A percentile compares a stretch with the other conserved stretches of the same genome.
phyloP scores from a whole-genome alignment of 495 filamentous ascomycete genomes.

The Penicillium daleae region DNA sequence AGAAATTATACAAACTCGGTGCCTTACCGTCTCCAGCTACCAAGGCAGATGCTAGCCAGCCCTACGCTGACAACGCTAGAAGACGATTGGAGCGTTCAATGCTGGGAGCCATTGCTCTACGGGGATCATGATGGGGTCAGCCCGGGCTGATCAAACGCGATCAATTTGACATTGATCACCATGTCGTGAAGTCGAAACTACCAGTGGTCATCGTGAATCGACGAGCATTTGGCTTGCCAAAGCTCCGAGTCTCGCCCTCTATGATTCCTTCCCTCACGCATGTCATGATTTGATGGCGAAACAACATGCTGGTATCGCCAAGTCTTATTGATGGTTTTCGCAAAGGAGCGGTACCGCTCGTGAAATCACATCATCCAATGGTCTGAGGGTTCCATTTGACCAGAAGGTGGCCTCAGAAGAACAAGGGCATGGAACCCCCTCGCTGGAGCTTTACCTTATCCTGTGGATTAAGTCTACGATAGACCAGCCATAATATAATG shows the following conservation, averaged over 20 bases:
- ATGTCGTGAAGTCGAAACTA: neutral
- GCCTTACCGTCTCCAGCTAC: slow-evolving; percentile 42
- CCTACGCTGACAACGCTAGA: slow-evolving; percentile 35
- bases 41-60: slow-evolving; percentile 24
- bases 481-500: neutral
- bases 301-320: neutral
- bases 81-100: slow-evolving; percentile 63
- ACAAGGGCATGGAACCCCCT: neutral
- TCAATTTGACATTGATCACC: neutral
- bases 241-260: neutral
- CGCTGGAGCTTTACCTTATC: neutral
- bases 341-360: neutral
- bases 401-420: neutral
- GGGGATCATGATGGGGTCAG: slow-evolving; percentile 52
- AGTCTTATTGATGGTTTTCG: neutral
- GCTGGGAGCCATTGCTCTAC: slow-evolving; percentile 73
- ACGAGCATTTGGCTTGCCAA: neutral
- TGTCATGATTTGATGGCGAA: neutral
- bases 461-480: neutral
- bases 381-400: neutral
- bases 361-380: neutral
- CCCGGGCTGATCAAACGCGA: neutral
- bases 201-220: neutral
- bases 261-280: neutral
- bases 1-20: slow-evolving; percentile 83